Percentiles rank a stretch among this genome's conserved stretches.
phyloP scores from a whole-genome alignment of 2,329 filamentous ascomycete species.

The Cercospora sp. region DNA sequence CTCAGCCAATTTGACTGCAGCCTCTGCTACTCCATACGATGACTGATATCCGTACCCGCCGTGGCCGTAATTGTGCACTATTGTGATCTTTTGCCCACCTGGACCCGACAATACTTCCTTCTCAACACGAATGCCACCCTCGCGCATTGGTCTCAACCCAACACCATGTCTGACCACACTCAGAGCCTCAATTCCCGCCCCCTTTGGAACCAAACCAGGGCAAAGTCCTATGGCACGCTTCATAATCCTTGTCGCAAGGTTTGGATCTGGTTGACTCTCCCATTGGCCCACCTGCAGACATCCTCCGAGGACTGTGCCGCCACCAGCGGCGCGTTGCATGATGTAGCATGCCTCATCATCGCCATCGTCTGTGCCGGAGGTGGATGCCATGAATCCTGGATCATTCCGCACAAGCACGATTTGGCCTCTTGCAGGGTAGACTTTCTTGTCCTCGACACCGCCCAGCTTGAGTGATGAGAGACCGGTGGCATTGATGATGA shows the following conservation, averaged over 20 bases:
- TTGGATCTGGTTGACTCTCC: conserved; percentile 76
- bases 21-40: conserved; percentile 46
- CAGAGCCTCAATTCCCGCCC: conserved; percentile 70
- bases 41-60: conserved; percentile 71
- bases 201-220: conserved; percentile 61
- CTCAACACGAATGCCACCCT: conserved; percentile 74
- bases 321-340: conserved; percentile 78
- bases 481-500: conserved; percentile 84
- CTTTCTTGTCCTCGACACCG: conserved; percentile 72
- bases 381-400: conserved; percentile 66
- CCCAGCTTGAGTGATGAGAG: conserved; percentile 73
- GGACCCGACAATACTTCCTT: conserved; percentile 62
- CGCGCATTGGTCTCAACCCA: conserved; percentile 73
- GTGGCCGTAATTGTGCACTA: conserved; percentile 83
- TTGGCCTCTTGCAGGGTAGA: conserved; percentile 80
- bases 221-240: conserved; percentile 66
- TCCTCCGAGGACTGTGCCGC: conserved; percentile 83
- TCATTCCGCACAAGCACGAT: conserved; percentile 81
- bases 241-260: conserved; percentile 82
- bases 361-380: conserved; percentile 72
- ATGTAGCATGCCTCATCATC: conserved; percentile 72
- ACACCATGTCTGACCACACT: conserved; percentile 79
- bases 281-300: conserved; percentile 78
- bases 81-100: conserved; percentile 47
- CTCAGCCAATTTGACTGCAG: conserved; percentile 44